Percentiles rank a stretch among this genome's conserved stretches.
These are phyloP conservation scores for Ricinus communis DNA, from an alignment of 345 rosid genomes.

Conservation along the genomic window DNA sequence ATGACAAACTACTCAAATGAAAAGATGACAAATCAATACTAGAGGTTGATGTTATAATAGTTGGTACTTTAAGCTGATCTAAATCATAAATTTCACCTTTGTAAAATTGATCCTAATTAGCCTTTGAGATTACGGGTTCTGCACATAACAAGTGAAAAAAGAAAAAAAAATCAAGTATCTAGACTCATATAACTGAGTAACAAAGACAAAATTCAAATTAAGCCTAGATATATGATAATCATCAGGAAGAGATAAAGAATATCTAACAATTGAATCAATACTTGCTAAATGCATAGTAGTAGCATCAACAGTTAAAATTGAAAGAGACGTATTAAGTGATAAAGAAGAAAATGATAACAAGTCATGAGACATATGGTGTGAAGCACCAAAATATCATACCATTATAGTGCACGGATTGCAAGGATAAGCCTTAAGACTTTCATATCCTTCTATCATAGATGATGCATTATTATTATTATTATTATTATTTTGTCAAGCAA, in stretches of 20 bases:
- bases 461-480: too few species aligned
- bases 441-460: too few species aligned
- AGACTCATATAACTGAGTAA: not conserved
- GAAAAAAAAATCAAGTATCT: not conserved
- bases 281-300: not conserved
- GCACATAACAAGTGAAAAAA: not conserved
- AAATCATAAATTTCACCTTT: too few species aligned
- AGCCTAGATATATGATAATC: not conserved
- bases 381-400: not conserved
- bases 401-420: too few species aligned
- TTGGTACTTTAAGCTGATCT: too few species aligned
- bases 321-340: not conserved
- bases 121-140: not conserved
- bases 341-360: not conserved
- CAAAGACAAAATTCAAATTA: not conserved
- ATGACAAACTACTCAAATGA: too few species aligned
- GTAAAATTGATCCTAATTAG: not conserved
- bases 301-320: not conserved
- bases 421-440: too few species aligned
- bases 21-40: too few species aligned
- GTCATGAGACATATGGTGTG: not conserved
- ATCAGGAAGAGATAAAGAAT: not conserved
- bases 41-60: too few species aligned
- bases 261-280: not conserved
- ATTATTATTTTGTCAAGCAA: too few species aligned